Base-by-base conservation (phyloP, 768 basidiomycete genomes). In the Amanita polypyramis region DNA sequence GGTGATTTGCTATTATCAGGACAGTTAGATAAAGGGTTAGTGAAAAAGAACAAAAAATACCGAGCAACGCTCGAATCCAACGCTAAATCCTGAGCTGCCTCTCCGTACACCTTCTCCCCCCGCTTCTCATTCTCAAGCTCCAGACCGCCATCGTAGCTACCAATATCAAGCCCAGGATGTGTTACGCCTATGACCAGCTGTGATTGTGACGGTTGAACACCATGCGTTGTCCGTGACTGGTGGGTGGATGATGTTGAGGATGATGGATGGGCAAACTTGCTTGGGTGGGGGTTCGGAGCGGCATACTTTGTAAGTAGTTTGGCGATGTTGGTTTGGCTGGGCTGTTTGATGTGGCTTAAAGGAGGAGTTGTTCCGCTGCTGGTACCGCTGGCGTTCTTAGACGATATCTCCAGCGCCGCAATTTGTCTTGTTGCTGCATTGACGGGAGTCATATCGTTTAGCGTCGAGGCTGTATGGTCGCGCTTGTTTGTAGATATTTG, bases 91-190 rank as follows among this genome's bases (percentile, higher is more conserved):
- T 80, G 74, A 0, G 87, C 91, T 2, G 87, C 84, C 52, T 90
- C 82, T 1, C 85, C 88, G 33, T 73, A 77, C 1, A 90, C 78
- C 17, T 67, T 68, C 57, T 84, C 78, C n/a, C 85, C 85, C 51
- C 82, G 70, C 54, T 81, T 85, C 59, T 85, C 84, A 43, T 87
- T 82, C 54, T 96, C 95, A 29, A 79, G 67, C 65, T 96, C 94
- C n/a, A 97, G 76, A 2, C 94, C 93, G n/a, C 93, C 94, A 54
- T 99, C 95, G 62, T 99, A 99, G 39, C 69, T 75, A 23, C 95
- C 94, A 29, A 96, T 90, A 57, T 91, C 89, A 34, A 90, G 63
- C 8, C 62, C 51, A 5, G 63, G 51, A 37, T 67, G 67, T 20
- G 65, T 58, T 15, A 54, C 55, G 20, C 57, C 61, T 34, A 50